These are phyloP conservation scores for Blattamonas nauphoetae DNA, from an alignment of 78 protist species.

Conservation along the genomic window DNA sequence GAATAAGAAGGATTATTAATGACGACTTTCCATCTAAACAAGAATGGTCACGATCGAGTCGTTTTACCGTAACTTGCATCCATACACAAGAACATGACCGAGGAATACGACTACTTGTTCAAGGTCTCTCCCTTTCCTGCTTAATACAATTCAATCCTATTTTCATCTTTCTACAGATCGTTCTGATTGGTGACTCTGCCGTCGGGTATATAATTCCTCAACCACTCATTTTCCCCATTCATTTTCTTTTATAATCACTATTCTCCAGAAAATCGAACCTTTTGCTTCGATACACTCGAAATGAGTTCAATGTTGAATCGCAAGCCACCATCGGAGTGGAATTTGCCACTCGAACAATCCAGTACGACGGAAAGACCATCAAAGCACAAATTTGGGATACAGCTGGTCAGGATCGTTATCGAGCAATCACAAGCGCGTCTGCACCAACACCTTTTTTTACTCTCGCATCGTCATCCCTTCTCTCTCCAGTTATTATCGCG, in stretches of 20 bases:
- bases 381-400: conserved; percentile 60
- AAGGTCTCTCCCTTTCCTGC: conserved; percentile 1
- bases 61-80: no score
- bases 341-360: conserved; percentile 55
- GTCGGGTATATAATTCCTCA: conserved; percentile 42
- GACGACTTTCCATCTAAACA: no score
- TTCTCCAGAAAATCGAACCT: conserved; percentile 44
- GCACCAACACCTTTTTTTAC: neutral
- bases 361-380: conserved; percentile 36
- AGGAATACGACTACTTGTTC: conserved; percentile 28
- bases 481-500: conserved; percentile 64
- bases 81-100: no score
- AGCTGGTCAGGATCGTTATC: conserved; percentile 42
- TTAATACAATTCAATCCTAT: neutral
- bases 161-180: conserved; percentile 13
- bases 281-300: conserved; percentile 59
- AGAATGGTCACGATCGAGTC: no score
- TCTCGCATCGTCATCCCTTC: neutral
- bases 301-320: conserved; percentile 59
- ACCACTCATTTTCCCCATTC: neutral
- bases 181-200: conserved; percentile 43
- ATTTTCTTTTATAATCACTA: neutral
- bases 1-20: no score
- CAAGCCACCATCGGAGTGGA: conserved; percentile 81
- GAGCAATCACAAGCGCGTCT: neutral